These are phyloP conservation scores for Perilla frutescens DNA, from an alignment of 257 asterid genomes.

Conservation along the genomic window DNA sequence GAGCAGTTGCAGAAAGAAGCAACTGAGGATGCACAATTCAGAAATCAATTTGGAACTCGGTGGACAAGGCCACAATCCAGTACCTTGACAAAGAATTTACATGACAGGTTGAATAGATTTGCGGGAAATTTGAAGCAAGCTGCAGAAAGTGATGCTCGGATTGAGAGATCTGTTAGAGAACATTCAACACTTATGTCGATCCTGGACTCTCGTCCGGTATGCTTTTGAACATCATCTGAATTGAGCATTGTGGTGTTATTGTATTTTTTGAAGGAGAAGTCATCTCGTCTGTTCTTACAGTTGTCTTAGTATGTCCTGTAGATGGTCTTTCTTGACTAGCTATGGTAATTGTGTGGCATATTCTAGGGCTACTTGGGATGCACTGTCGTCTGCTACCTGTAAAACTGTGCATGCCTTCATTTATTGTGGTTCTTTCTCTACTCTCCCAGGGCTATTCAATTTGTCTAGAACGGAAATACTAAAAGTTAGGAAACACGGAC, in stretches of 20 bases:
- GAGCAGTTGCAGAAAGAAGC: constrained; percentile 93
- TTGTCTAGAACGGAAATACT: neutral
- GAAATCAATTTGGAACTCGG: constrained; percentile 87
- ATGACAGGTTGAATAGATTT: constrained; percentile 81
- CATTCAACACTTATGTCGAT: constrained; percentile 80
- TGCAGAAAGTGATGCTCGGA: constrained; percentile 87
- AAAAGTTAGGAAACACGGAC: neutral
- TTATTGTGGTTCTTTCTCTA: neutral
- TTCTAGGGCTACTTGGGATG: neutral
- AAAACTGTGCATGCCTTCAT: neutral
- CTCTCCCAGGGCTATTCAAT: neutral
- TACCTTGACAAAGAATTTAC: constrained; percentile 82
- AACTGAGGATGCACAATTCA: constrained; percentile 82
- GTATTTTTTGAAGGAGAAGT: neutral
- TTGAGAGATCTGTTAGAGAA: constrained; percentile 93
- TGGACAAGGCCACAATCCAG: constrained; percentile 97
- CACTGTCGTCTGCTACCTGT: constrained; percentile 17
- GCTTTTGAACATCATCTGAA: constrained; percentile 34
- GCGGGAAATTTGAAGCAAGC: constrained; percentile 94
- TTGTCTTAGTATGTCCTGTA: constrained; percentile 4
- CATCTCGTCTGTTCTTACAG: neutral
- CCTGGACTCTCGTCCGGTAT: constrained; percentile 83
- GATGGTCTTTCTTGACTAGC: constrained; percentile 6
- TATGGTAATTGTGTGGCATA: constrained; percentile 15
- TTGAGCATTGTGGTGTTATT: neutral